Evolutionary conservation across 352 stramenopile genomes (phyloP), one percentile per base, ranked within the genome.

Genomic region (Globisporangium irregulare): DNA sequence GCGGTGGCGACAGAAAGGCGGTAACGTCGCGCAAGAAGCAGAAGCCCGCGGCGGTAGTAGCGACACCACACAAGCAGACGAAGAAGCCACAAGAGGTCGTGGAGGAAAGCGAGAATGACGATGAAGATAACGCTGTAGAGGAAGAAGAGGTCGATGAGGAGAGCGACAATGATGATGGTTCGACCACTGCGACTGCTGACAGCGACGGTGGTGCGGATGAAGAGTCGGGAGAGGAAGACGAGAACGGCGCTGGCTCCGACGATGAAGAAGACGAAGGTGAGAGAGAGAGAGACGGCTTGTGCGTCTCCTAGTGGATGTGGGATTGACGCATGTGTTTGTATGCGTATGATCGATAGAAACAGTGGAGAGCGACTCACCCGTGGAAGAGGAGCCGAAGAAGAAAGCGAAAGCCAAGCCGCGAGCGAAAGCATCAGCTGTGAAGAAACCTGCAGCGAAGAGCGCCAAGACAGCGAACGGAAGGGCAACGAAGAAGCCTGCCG

Each of bases 331-430:
- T 51, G 12, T 54, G 32, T 53, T 22, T 46, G 38, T 46, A 20
- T 46, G 38, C 12, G 38, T 46, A 43, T 15, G 36, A 43, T 43
- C 12, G 8, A 22, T n/a, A 15, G 14, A 24, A 34, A 53, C 14
- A 70, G 65, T 12, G 22, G 57, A 62, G n/a, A 41, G 48, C 66
- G 56, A 66, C 20, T 46, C 51, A 10, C 18, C 32, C 0, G 32
- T 48, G 32, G 32, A 53, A 60, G 53, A 59, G 53, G 18, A 55
- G 53, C 24, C n/a, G 24, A 74, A 71, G 59, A 55, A 29, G 27
- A 66, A 62, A 25, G 20, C 56, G 51, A 51, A 54, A 25, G 38
- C 51, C 25, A 75, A n/a, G 72, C 61, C 55, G 69, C 76, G 70
- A 63, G 59, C 58, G 14, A 78, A 72, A 56, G 41, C 74, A n/a